Conservation (phyloP, 768 basidiomycete genomes). For the Mycena capillaripes region DNA sequence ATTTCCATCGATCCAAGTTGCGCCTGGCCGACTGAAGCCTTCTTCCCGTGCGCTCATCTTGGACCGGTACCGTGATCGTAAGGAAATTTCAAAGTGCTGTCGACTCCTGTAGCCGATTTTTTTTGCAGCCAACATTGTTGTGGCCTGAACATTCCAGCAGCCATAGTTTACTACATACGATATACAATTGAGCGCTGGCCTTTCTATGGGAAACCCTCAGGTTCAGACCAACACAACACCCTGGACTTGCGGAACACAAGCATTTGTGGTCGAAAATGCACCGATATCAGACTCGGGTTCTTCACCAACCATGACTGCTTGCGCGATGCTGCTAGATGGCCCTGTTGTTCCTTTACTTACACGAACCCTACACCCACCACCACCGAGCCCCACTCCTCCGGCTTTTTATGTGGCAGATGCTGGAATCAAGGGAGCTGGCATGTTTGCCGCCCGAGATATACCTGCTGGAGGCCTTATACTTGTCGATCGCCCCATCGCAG, state of each 20-base stretch:
- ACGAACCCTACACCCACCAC: not conserved
- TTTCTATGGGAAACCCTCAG: not conserved
- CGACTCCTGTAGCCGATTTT: no score
- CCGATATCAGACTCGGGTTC: constrained; percentile 12
- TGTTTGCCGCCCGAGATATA: constrained; percentile 43
- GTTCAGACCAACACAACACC: not conserved
- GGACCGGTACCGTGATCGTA: no score
- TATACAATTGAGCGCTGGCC: not conserved
- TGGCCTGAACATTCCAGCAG: no score
- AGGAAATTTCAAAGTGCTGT: no score
- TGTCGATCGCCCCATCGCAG: constrained; percentile 55
- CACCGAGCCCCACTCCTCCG: constrained; percentile 1
- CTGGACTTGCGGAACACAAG: constrained; percentile 18
- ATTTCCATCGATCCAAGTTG: no score
- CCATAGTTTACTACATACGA: no score
- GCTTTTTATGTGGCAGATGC: constrained; percentile 29
- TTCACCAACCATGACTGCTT: constrained; percentile 10
- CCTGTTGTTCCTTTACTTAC: constrained; percentile 27
- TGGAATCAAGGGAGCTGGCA: constrained; percentile 44
- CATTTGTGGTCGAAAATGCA: constrained; percentile 24
- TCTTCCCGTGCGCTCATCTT: no score
- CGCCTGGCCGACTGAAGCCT: no score
- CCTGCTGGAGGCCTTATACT: constrained; percentile 39
- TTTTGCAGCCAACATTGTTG: no score
- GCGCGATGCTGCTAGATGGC: constrained; percentile 32